These are phyloP conservation scores for Apiotrichum gamsii DNA, from an alignment of 1,284 basidiomycete genomes.

Conservation along the genomic window DNA sequence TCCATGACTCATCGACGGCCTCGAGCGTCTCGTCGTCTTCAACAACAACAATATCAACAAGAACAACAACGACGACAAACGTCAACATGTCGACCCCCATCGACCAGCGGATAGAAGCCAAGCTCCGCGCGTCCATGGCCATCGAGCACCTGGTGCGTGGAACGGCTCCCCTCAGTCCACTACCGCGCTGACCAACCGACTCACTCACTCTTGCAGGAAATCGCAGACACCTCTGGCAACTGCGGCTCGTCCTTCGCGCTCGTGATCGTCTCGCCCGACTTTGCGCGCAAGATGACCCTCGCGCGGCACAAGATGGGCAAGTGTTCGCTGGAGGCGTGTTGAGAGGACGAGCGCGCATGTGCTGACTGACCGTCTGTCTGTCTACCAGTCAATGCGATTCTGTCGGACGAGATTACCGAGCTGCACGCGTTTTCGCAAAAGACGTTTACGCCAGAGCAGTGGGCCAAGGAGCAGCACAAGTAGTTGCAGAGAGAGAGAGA, in stretches of 20 bases:
- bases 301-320: slow-evolving; percentile 44
- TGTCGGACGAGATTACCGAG: slow-evolving; percentile 40
- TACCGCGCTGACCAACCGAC: too few relatives aligned
- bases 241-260: slow-evolving; percentile 46
- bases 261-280: slow-evolving; percentile 43
- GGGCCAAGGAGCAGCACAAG: slow-evolving; percentile 31
- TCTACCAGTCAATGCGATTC: slow-evolving; percentile 40
- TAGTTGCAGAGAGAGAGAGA: too few relatives aligned
- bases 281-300: slow-evolving; percentile 44
- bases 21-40: too few relatives aligned
- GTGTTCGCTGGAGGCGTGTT: too few relatives aligned
- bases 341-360: too few relatives aligned
- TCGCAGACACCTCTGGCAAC: slow-evolving; percentile 41
- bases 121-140: slow-evolving; percentile 12
- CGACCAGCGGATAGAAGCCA: slow-evolving; percentile 15
- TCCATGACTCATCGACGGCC: too few relatives aligned
- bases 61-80: too few relatives aligned
- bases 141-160: slow-evolving; percentile 15
- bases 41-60: too few relatives aligned
- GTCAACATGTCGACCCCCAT: slow-evolving; percentile 4
- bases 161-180: too few relatives aligned
- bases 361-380: not conserved
- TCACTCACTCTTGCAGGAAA: slow-evolving; percentile 15
- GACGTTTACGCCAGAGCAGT: slow-evolving; percentile 45
- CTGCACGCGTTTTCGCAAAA: slow-evolving; percentile 48